Evolutionary conservation across 2,329 filamentous ascomycete genomes (phyloP), one percentile per base, ranked within the genome.

Genomic region (Colletotrichum paranaense): DNA sequence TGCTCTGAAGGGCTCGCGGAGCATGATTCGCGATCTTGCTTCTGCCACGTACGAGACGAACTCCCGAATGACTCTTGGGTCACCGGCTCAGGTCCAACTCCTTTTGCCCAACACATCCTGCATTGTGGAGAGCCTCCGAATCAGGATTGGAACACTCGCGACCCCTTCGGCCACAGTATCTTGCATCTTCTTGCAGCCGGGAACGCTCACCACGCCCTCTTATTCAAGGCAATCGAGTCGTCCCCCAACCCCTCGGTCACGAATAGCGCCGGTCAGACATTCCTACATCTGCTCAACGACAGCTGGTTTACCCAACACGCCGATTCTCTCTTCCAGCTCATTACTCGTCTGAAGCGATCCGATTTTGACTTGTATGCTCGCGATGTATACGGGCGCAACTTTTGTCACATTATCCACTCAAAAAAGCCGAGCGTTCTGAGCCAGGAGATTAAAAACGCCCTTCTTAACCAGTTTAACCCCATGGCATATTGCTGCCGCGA

Each of bases 381-480:
- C 16, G 89, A 91, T 74, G 78, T 83, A 49, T 90, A 88, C 74
- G 88, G 88, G 1, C 87, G 89, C 52, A 89, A 83, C 5, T 83
- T 88, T 57, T 88, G 89, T 35, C 89, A 91, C 75, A 78, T 84
- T 4, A 78, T 87, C 0, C 71, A 77, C 24, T 78, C 80, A 4
- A 76, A 73, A n/a, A 62, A 65, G 6, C 26, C 68, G 0, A 60
- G 79, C 19, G 68, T 84, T 35, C 75, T 76, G 28, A 77, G 79
- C 56, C 67, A 69, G 3, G 78, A 78, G 57, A 78, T 78, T 16
- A 80, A 80, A 30, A 78, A 80, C 2, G 76, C 78, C n/a, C 73
- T 86, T 3, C 77, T 86, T 12, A 80, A 80, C 7, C 74, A 78
- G 2, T 84, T 83, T 62, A 77, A 84, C 28, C 72, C 78, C 0